Base-by-base conservation (phyloP, 306 rosid species). In the Begonia peltatifolia region DNA sequence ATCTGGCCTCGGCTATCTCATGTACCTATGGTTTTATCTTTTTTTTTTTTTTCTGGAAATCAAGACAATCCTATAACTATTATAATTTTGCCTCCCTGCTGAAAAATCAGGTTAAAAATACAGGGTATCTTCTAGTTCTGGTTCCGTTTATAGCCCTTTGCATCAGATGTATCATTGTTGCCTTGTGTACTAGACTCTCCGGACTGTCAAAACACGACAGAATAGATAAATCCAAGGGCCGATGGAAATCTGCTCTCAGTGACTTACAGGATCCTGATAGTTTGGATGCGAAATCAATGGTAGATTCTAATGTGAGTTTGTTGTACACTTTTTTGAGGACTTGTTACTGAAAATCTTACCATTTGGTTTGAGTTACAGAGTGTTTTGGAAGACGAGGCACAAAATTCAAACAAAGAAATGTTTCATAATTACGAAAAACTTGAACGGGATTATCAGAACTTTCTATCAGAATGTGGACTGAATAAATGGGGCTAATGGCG, bases 161-260 rank as follows among this genome's bases (percentile, higher is more conserved):
- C 58, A 17, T 63, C 47, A 56, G 64, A 56, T 61, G 68, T 68
- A 65, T 71, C 41, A 41, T 61, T 48, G 49, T 52, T 55, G 68
- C 76, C 50, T 51, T 59, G 38, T 61, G 38, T 42, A 46, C 63
- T 56, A 56, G 68, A 71, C 57, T 47, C 18, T 22, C 59, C 13
- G 48, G 61, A 46, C 23, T 55, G 41, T 53, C 20, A 41, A 57
- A 15, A 30, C 56, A 44, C 25, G 30, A 60, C 50, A 44, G 14
- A n/a, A 12, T 17, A 36, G 47, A 56, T 38, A 60, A 64, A 59
- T 53, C 56, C 22, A 53, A 54, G 41, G 50, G 51, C 9, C 68
- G 66, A 9, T 71, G 76, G 76, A 65, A 54, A 47, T 71, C 68
- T 41, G 68, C 64, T 13, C 76, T 71, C 52, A 55, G 61, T 52